A percentile compares a stretch with the other conserved stretches of the same genome.
Evolutionary conservation across 2,329 filamentous ascomycete species (phyloP).

Genomic region (Dactylellina cionopaga): DNA sequence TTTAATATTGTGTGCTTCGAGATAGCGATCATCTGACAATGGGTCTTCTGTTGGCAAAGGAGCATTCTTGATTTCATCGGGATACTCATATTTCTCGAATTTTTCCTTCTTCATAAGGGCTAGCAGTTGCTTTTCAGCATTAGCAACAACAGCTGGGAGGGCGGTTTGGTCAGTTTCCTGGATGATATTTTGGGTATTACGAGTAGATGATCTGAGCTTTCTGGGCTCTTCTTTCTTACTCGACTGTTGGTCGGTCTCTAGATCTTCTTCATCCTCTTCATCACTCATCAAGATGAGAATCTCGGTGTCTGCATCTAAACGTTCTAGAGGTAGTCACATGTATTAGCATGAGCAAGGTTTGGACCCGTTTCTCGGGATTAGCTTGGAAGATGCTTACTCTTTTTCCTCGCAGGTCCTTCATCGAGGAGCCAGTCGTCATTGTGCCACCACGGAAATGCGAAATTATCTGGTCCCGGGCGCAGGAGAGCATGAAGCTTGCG

Average conservation of each 20-base stretch:
- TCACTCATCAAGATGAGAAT: conserved; percentile 14
- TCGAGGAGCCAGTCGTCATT: conserved; percentile 25
- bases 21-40: conserved; percentile 32
- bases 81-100: conserved; percentile 29
- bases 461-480: conserved; percentile 41
- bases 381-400: conserved; percentile 7
- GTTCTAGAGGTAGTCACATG: not conserved
- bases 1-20: conserved; percentile 14
- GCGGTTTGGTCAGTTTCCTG: not conserved
- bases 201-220: conserved; percentile 24
- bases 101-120: not conserved
- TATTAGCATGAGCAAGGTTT: not conserved
- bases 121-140: not conserved
- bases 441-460: conserved; percentile 49
- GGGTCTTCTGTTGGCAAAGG: conserved; percentile 22
- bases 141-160: not conserved
- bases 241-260: not conserved
- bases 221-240: not conserved
- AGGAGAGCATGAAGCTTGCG: conserved; percentile 25
- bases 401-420: conserved; percentile 4
- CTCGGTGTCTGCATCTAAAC: not conserved
- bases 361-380: not conserved
- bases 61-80: conserved; percentile 14
- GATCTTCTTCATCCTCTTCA: conserved; percentile 10
- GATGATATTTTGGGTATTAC: not conserved